A percentile compares a stretch with the other conserved stretches of the same genome.
Evolutionary conservation across 2,329 filamentous ascomycete genomes (phyloP).

Genomic region (Colletotrichum sp.): DNA sequence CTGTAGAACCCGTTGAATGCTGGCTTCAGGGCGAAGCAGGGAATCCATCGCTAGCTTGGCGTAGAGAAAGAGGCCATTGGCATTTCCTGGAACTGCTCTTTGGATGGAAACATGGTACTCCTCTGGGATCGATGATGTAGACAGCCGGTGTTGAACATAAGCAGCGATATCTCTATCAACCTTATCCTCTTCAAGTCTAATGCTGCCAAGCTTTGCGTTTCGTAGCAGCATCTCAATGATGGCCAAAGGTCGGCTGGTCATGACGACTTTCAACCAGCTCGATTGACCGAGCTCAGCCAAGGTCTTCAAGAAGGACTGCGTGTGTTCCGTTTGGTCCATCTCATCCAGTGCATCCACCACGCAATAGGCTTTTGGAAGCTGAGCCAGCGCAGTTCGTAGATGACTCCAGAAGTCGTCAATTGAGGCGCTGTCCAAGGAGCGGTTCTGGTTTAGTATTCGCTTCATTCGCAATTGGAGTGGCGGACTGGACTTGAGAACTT

Average conservation of each 20-base stretch:
- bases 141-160: conserved; percentile 33
- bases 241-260: conserved; percentile 46
- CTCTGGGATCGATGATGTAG: conserved; percentile 18
- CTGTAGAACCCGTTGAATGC: conserved; percentile 29
- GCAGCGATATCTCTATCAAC: conserved; percentile 45
- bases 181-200: conserved; percentile 39
- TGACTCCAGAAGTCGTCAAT: conserved; percentile 33
- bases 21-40: conserved; percentile 29
- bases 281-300: conserved; percentile 36
- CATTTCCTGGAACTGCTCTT: conserved; percentile 36
- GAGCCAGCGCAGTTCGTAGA: conserved; percentile 26
- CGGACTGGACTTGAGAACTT: conserved; percentile 33
- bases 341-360: conserved; percentile 52
- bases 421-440: conserved; percentile 19
- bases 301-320: conserved; percentile 34
- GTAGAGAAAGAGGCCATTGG: conserved; percentile 50
- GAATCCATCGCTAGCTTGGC: conserved; percentile 47
- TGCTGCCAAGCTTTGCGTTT: conserved; percentile 25
- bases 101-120: conserved; percentile 25
- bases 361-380: conserved; percentile 35
- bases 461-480: conserved; percentile 30
- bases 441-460: background rate
- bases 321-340: conserved; percentile 41
- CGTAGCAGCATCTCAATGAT: conserved; percentile 34
- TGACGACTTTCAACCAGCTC: conserved; percentile 41